Evolutionary conservation across 768 basidiomycete species (phyloP).

Genomic region (Leccinum rimulosum): DNA sequence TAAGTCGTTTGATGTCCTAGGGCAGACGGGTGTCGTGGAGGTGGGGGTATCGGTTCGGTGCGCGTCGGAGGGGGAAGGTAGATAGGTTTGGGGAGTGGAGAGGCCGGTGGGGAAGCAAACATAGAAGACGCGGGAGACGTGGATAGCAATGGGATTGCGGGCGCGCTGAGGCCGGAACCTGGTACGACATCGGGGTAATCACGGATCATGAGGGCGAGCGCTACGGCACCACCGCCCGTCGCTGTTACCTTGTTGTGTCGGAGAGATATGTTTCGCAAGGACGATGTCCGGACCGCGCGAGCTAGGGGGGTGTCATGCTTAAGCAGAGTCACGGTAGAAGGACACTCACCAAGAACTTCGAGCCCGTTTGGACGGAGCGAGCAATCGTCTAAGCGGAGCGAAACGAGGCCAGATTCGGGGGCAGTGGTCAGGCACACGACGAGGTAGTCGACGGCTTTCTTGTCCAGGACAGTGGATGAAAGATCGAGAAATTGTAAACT

Average conservation of each 20-base stretch:
- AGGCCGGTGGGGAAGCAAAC: constrained; percentile 33
- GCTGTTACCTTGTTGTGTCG: constrained; percentile 84
- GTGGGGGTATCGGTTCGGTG: constrained; percentile 43
- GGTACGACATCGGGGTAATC: constrained; percentile 87
- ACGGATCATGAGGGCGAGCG: constrained; percentile 93
- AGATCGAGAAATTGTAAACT: constrained; percentile 85
- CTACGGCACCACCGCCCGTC: constrained; percentile 86
- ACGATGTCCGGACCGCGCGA: constrained; percentile 74
- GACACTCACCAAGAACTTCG: constrained; percentile 71
- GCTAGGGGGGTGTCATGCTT: constrained; percentile 40
- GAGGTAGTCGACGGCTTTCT: constrained; percentile 79
- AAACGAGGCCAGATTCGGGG: constrained; percentile 51
- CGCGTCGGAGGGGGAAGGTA: constrained; percentile 24
- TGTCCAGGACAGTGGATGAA: constrained; percentile 83
- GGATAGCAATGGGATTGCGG: constrained; percentile 6
- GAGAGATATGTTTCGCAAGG: constrained; percentile 84
- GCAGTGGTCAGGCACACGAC: constrained; percentile 57
- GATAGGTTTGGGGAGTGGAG: constrained; percentile 32
- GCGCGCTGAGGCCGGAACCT: not conserved
- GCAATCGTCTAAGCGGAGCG: constrained; percentile 89
- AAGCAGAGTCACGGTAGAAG: not conserved
- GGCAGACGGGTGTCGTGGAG: constrained; percentile 48
- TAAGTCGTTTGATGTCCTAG: constrained; percentile 66
- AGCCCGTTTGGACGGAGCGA: constrained; percentile 67
- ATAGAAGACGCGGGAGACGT: constrained; percentile 12